These are phyloP conservation scores for Acer negundo DNA, from an alignment of 345 rosid genomes.

Conservation along the genomic window DNA sequence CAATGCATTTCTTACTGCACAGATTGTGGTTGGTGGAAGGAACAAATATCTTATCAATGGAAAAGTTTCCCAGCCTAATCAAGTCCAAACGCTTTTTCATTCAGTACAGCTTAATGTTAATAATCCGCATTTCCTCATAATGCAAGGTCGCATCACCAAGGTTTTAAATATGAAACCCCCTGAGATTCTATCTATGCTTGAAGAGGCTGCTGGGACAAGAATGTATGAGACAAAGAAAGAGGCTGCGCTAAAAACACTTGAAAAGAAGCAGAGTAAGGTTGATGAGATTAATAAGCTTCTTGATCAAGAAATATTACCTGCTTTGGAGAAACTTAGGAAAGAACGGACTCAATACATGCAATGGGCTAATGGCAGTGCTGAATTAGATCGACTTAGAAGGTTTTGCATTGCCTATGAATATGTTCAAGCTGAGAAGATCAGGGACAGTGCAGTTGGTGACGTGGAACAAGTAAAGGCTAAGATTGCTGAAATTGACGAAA, in stretches of 20 bases:
- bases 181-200: slow-evolving; percentile 94
- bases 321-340: slow-evolving; percentile 88
- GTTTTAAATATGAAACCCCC: slow-evolving; percentile 98
- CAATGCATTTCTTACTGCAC: slow-evolving; percentile 20
- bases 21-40: slow-evolving; percentile 95
- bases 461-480: slow-evolving; percentile 54
- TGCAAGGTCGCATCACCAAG: slow-evolving; percentile 99
- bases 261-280: slow-evolving; percentile 93
- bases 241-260: slow-evolving; percentile 85
- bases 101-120: slow-evolving; percentile 98
- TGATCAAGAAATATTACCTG: slow-evolving; percentile 87
- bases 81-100: slow-evolving; percentile 94
- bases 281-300: slow-evolving; percentile 95
- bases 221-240: slow-evolving; percentile 99
- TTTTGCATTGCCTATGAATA: slow-evolving; percentile 77
- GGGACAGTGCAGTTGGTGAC: slow-evolving; percentile 52
- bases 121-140: slow-evolving; percentile 96
- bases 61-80: slow-evolving; percentile 77
- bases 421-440: slow-evolving; percentile 64
- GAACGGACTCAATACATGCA: slow-evolving; percentile 92
- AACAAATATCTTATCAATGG: slow-evolving; percentile 81
- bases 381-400: slow-evolving; percentile 69
- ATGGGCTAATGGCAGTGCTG: slow-evolving; percentile 90
- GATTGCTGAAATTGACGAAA: slow-evolving; percentile 55
- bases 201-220: slow-evolving; percentile 99